Base-by-base conservation (phyloP, 768 basidiomycete genomes). In the Tulasnella calospora region DNA sequence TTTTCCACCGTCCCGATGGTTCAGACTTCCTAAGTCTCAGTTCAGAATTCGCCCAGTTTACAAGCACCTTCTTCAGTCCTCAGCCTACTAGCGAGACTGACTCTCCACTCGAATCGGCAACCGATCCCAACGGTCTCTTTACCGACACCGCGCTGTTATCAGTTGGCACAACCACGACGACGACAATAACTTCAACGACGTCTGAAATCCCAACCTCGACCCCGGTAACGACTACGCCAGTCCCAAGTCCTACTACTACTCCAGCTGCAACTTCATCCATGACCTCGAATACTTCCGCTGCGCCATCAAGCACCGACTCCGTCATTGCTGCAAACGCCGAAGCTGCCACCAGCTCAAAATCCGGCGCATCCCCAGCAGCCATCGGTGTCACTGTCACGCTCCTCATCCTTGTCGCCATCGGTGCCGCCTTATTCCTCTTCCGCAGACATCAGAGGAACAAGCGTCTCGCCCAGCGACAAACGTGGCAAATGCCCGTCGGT, bases 311-410 rank as follows among this genome's bases (percentile, higher is more conserved):
- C 30, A 76, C 36, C 75, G 40, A 38, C 17, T 36, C 74, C 15
- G 27, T 76, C 51, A 57, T 57, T 44, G 36, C 47, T 23, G 55
- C 75, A 19, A 55, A 40, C 57, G 30, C 55, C 23, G 55, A 51
- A 35, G 44, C 23, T 74, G 35, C 19, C 46, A 74, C 2, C 73
- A n/a, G 30, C 30, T 33, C 51, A 15, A 40, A 51, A 36, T 70
- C 77, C 77, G 77, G 41, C 44, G 41, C 77, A 44, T 44, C 70
- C 47, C 51, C 77, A 44, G 77, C 71, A 44, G 69, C 69, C 13
- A 41, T 78, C n/a, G 77, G 77, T 71, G 77, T 78, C 33, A 71
- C 69, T n/a, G 69, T 78, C 44, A 78, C 77, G 19, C 35, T 78
- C 36, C 70, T 78, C 41, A 30, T 78, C 27, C 77, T 78, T 33